Percentiles rank a stretch among this genome's conserved stretches.
Evolutionary conservation across 2,329 filamentous ascomycete genomes (phyloP).

Genomic region (Neocucurbitaria cava): DNA sequence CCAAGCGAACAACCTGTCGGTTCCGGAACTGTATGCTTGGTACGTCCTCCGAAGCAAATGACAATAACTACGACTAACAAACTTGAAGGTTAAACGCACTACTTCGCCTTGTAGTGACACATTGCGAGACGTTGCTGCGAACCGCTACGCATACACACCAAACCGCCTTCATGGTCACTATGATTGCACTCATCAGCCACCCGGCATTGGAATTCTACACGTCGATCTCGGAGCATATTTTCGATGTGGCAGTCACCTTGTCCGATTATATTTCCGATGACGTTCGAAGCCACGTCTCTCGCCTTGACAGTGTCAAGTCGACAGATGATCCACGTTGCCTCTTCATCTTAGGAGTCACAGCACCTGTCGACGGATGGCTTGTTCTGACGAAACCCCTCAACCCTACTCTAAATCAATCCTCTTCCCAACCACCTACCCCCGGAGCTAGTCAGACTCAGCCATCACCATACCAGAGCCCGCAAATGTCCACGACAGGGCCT

Average conservation of each 20-base stretch:
- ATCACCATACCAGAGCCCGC: slow-evolving; percentile 30
- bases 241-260: slow-evolving; percentile 53
- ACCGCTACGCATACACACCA: slow-evolving; percentile 40
- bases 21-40: slow-evolving; percentile 32
- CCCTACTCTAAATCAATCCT: slow-evolving; percentile 17
- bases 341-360: slow-evolving; percentile 49
- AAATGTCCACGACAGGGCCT: slow-evolving; percentile 20
- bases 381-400: slow-evolving; percentile 45
- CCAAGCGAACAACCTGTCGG: slow-evolving; percentile 3
- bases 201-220: slow-evolving; percentile 46
- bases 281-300: slow-evolving; percentile 42
- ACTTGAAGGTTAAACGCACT: slow-evolving; percentile 42
- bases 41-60: slow-evolving; percentile 8
- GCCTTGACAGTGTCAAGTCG: slow-evolving; percentile 31
- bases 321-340: slow-evolving; percentile 45
- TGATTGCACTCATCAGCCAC: slow-evolving; percentile 49
- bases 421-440: slow-evolving; percentile 27
- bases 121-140: slow-evolving; percentile 32
- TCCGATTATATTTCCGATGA: slow-evolving; percentile 52
- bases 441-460: slow-evolving; percentile 18
- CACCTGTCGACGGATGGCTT: slow-evolving; percentile 52
- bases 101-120: slow-evolving; percentile 51
- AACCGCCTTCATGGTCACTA: slow-evolving; percentile 39
- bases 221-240: slow-evolving; percentile 49
- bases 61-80: slow-evolving; percentile 18